Base-by-base conservation (phyloP, 768 basidiomycete genomes). In the Boletellus sp. region DNA sequence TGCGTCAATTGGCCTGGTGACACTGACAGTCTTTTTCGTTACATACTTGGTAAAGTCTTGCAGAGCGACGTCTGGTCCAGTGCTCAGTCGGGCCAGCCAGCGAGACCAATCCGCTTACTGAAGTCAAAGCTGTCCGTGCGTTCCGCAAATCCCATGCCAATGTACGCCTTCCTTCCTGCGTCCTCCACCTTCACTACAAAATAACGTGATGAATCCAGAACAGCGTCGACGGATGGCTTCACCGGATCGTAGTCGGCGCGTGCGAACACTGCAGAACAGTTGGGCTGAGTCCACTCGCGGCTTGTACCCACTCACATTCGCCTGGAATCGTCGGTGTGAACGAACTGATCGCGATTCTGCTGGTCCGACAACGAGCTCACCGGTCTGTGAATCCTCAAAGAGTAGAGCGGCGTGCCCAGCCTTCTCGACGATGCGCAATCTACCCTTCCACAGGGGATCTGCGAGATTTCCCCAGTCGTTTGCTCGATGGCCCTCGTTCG, bases 131-230 rank as follows among this genome's bases (percentile, higher is more conserved):
- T 88, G 58, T 93, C 91, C 8, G 89, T 78, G 20, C 92, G 79
- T 64, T 94, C 93, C 19, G 79, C 78, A 66, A 94, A 97, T 15
- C 94, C 94, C 79, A 96, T 85, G 6, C 94, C 94, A 50, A 97
- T 91, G 62, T 91, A 94, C 2, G 94, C 94, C 65, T 90, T 87
- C 67, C 79, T 84, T 19, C 91, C 91, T 15, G 74, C 76, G 58
- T 94, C 93, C 66, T 96, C 94, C 3, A 96, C 87, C 47, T 91
- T 79, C 36, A 96, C 74, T 15, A 95, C 94, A 63, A 97, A 97
- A 66, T 97, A 97, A 42, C 94, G 83, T 11, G 93, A 94, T 1
- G 92, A 94, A 66, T 97, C 94, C 23, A 96, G 76, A 15, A 94
- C 93, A n/a, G 90, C 87, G 57, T 97, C 94, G n/a, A 97, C 90